Evolutionary conservation across 1,284 basidiomycete genomes (phyloP).

Genomic region (Phenoliferia sp.): DNA sequence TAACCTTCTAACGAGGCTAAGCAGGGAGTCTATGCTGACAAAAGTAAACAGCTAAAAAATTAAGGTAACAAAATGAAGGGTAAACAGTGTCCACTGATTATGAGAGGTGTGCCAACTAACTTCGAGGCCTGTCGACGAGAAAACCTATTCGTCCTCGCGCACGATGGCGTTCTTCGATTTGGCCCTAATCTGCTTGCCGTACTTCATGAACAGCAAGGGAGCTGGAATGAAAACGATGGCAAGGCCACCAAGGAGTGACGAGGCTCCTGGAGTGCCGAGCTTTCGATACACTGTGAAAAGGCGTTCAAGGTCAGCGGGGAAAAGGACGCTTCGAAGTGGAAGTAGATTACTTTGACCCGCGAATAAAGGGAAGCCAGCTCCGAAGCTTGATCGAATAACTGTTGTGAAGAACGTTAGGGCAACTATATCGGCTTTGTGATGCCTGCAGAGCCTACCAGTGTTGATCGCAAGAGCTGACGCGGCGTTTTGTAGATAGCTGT

Average conservation of each 20-base stretch:
- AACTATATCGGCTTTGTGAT: too few relatives aligned
- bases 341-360: conserved; percentile 4
- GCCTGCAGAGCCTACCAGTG: too few relatives aligned
- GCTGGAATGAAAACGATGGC: conserved; percentile 43
- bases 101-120: too few relatives aligned
- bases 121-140: too few relatives aligned
- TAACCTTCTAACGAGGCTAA: too few relatives aligned
- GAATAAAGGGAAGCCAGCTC: conserved; percentile 41
- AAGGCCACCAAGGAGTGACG: conserved; percentile 44
- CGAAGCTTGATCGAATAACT: conserved; percentile 48
- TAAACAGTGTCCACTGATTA: too few relatives aligned
- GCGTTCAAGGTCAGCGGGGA: conserved; percentile 37
- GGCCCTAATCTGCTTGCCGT: conserved; percentile 46
- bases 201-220: conserved; percentile 46
- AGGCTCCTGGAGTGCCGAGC: conserved; percentile 48
- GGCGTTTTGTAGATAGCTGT: conserved; percentile 39
- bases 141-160: not conserved
- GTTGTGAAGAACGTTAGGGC: too few relatives aligned
- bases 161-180: conserved; percentile 42
- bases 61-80: too few relatives aligned
- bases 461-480: conserved; percentile 47
- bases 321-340: not conserved
- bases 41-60: too few relatives aligned
- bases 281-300: conserved; percentile 50
- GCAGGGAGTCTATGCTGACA: too few relatives aligned